phyloP scores from a whole-genome alignment of 208 protist species.

The Strigomonas galati region DNA sequence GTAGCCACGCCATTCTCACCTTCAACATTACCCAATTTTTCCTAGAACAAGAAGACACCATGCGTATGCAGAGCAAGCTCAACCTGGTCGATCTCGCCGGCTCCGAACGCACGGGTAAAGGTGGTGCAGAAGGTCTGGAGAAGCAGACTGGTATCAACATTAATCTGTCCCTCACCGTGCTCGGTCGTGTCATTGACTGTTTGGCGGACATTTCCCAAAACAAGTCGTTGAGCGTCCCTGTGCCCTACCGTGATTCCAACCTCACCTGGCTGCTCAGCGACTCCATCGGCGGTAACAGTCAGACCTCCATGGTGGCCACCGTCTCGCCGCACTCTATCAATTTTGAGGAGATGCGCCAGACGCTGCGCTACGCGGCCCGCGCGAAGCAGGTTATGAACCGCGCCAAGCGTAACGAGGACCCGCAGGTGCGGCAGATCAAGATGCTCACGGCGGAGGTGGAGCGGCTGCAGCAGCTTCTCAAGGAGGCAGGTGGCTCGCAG shows the following conservation, averaged over 20 bases:
- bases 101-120: slow-evolving; percentile 74
- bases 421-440: slow-evolving; percentile 65
- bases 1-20: slow-evolving; percentile 89
- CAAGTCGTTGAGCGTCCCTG: slow-evolving; percentile 34
- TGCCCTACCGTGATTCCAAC: slow-evolving; percentile 81
- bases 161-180: slow-evolving; percentile 86
- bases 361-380: slow-evolving; percentile 87
- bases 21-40: slow-evolving; percentile 60
- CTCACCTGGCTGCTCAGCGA: slow-evolving; percentile 90
- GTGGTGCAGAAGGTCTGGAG: slow-evolving; percentile 55
- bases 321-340: slow-evolving; percentile 87
- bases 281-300: slow-evolving; percentile 87
- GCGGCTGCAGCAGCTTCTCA: slow-evolving; percentile 49
- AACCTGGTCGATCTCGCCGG: slow-evolving; percentile 96
- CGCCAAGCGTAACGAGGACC: slow-evolving; percentile 90
- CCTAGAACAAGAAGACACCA: slow-evolving; percentile 35
- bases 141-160: slow-evolving; percentile 88
- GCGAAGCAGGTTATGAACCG: slow-evolving; percentile 92
- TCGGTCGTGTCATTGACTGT: slow-evolving; percentile 86
- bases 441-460: slow-evolving; percentile 54
- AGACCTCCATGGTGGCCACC: slow-evolving; percentile 95
- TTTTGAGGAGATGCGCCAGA: slow-evolving; percentile 92
- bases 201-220: slow-evolving; percentile 50
- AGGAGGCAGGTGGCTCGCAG: slow-evolving; percentile 49
- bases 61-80: slow-evolving; percentile 56